A percentile compares a stretch with the other conserved stretches of the same genome.
Evolutionary conservation across 352 stramenopile species (phyloP).

Genomic region (Globisporangium cystogenes): DNA sequence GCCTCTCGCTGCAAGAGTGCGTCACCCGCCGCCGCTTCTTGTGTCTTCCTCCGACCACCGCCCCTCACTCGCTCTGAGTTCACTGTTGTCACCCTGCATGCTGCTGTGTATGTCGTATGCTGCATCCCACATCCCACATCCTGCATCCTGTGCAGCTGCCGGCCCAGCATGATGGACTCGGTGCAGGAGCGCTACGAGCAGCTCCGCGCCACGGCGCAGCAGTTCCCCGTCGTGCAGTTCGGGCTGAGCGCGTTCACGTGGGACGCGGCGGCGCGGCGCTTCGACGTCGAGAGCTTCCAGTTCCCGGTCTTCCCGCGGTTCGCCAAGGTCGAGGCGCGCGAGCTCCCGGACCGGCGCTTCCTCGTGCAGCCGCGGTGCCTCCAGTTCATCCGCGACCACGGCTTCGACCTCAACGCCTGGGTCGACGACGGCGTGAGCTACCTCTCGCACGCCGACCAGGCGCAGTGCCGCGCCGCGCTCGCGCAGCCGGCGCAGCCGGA

Average conservation of each 20-base stretch:
- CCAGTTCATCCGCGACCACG: conserved; percentile 68
- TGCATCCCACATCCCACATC: too few relatives aligned
- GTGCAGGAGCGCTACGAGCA: conserved; percentile 63
- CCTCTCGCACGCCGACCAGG: conserved; percentile 58
- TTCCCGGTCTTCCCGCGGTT: conserved; percentile 72
- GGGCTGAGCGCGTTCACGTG: conserved; percentile 67
- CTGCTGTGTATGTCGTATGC: too few relatives aligned
- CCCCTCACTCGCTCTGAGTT: too few relatives aligned
- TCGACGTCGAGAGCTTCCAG: conserved; percentile 59
- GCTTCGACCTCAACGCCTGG: conserved; percentile 77
- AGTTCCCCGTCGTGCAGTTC: conserved; percentile 75
- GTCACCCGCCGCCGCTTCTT: conserved; percentile 13
- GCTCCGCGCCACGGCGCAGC: conserved; percentile 38
- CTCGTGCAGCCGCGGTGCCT: conserved; percentile 68
- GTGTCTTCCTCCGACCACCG: too few relatives aligned
- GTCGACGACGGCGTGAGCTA: conserved; percentile 69
- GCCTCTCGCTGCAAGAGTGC: conserved; percentile 62
- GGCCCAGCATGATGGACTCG: conserved; percentile 66
- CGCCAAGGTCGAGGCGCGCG: conserved; percentile 19
- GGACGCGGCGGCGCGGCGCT: conserved; percentile 27
- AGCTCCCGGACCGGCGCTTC: conserved; percentile 48
- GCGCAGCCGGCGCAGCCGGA: conserved; percentile 23
- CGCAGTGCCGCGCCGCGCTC: conserved; percentile 14
- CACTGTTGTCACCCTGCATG: too few relatives aligned
- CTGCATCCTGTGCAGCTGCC: conserved; percentile 14